Evolutionary conservation across 176 grass and related monocot genomes (phyloP).

Genomic region (Carex myosuroides): DNA sequence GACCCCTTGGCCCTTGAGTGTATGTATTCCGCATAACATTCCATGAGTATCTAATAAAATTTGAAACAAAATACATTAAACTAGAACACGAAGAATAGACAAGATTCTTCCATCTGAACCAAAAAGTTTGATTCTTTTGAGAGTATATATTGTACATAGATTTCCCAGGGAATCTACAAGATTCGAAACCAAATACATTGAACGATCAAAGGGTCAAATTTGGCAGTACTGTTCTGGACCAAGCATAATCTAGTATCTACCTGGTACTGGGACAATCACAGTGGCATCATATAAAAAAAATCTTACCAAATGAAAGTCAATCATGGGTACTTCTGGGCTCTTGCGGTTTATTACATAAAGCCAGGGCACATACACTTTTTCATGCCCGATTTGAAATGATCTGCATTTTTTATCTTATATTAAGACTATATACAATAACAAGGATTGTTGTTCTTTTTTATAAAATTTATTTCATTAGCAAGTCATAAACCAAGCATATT

Average conservation of each 20-base stretch:
- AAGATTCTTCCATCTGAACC: neutral
- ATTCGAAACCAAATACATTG: no score
- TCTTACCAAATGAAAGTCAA: conserved; percentile 97
- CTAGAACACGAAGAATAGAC: neutral
- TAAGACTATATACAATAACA: conserved; percentile 22
- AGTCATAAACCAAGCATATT: neutral
- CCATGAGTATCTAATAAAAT: neutral
- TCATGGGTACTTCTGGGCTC: conserved; percentile 83
- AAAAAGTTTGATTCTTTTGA: neutral
- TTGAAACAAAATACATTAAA: neutral
- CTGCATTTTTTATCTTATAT: conserved; percentile 41
- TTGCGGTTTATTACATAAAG: conserved; percentile 98
- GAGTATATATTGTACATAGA: no score
- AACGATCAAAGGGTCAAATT: no score
- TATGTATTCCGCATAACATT: neutral
- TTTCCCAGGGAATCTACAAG: no score
- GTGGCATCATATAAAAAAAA: neutral
- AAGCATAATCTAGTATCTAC: neutral
- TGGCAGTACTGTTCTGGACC: neutral
- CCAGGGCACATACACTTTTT: conserved; percentile 97
- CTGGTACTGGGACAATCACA: conserved; percentile 3
- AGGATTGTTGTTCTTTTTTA: neutral
- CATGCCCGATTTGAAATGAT: conserved; percentile 93
- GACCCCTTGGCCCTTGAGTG: neutral
- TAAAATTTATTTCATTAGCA: neutral